phyloP scores from a whole-genome alignment of 228 moss, liverwort and hornwort species.

The Sphagnum fallax region DNA sequence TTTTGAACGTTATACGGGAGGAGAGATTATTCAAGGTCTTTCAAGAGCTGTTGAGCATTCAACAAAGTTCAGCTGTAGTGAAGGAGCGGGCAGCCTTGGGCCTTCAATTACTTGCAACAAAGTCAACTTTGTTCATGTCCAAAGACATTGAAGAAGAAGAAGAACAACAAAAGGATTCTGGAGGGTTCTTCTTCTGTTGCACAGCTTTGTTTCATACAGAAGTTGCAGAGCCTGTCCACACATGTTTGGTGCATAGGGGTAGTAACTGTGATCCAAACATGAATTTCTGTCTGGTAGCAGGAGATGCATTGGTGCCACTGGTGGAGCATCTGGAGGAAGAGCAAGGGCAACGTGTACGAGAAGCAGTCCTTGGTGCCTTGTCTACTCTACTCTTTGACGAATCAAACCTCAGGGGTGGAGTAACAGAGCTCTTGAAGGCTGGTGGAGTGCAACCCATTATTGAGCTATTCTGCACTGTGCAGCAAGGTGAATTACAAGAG shows the following conservation, averaged over 20 bases:
- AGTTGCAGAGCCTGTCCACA: background rate
- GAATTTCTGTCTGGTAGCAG: slow-evolving; percentile 38
- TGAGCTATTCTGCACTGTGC: slow-evolving; percentile 37
- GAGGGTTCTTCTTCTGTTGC: background rate
- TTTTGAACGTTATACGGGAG: slow-evolving; percentile 43
- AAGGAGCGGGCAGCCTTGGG: slow-evolving; percentile 36
- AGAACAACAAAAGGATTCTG: background rate
- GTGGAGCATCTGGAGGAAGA: slow-evolving; percentile 45
- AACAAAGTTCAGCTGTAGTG: slow-evolving; percentile 30
- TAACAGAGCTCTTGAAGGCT: slow-evolving; percentile 27
- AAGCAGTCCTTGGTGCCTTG: slow-evolving; percentile 34
- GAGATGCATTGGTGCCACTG: slow-evolving; percentile 20
- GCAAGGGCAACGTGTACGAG: slow-evolving; percentile 26
- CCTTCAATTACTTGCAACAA: slow-evolving; percentile 35
- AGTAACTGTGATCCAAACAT: slow-evolving; percentile 22
- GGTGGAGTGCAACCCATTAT: slow-evolving; percentile 45
- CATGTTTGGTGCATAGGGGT: slow-evolving; percentile 24
- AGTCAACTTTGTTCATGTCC: slow-evolving; percentile 31
- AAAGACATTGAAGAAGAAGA: background rate
- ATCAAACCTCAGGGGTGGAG: slow-evolving; percentile 14
- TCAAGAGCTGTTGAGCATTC: slow-evolving; percentile 28
- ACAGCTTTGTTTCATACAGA: background rate
- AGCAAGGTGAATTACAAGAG: slow-evolving; percentile 36
- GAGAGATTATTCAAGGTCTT: slow-evolving; percentile 40
- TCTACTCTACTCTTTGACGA: slow-evolving; percentile 36